Conservation (phyloP, 1,284 basidiomycete species). For the Trametes pubescens region DNA sequence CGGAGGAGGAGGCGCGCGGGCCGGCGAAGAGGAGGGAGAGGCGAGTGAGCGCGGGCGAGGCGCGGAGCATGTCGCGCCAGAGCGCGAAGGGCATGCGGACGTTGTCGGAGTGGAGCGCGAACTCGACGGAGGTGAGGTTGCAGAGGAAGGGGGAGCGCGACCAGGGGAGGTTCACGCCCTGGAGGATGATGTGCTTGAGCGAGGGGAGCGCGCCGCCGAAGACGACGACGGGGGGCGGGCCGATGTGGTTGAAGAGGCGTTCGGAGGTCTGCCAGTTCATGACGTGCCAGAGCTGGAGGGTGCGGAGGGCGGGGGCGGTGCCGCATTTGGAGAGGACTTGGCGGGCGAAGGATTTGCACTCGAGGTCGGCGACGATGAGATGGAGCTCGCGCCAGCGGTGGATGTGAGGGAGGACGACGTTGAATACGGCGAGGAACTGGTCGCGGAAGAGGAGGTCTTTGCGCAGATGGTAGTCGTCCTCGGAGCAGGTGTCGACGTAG, state of each 20-base stretch:
- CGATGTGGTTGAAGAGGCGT: slow-evolving; percentile 55
- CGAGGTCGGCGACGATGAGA: slow-evolving; percentile 63
- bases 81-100: slow-evolving; percentile 60
- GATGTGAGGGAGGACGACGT: slow-evolving; percentile 56
- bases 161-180: slow-evolving; percentile 72
- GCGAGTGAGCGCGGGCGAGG: slow-evolving; percentile 54
- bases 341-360: slow-evolving; percentile 61
- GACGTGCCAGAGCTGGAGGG: slow-evolving; percentile 69
- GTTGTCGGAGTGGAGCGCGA: slow-evolving; percentile 65
- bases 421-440: slow-evolving; percentile 56
- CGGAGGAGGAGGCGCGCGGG: slow-evolving; percentile 49
- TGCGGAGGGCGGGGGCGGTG: slow-evolving; percentile 58
- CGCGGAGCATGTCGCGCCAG: slow-evolving; percentile 60
- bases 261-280: slow-evolving; percentile 60
- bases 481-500: slow-evolving; percentile 61
- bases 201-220: slow-evolving; percentile 58
- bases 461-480: slow-evolving; percentile 50
- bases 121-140: slow-evolving; percentile 57
- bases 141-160: slow-evolving; percentile 58
- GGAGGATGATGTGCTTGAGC: slow-evolving; percentile 61
- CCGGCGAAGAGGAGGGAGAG: slow-evolving; percentile 67
- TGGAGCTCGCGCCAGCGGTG: slow-evolving; percentile 62
- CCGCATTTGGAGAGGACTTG: slow-evolving; percentile 57
- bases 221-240: slow-evolving; percentile 61
- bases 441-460: slow-evolving; percentile 55